phyloP scores from a whole-genome alignment of 2,329 filamentous ascomycete species.

The Apiospora malaysiana region DNA sequence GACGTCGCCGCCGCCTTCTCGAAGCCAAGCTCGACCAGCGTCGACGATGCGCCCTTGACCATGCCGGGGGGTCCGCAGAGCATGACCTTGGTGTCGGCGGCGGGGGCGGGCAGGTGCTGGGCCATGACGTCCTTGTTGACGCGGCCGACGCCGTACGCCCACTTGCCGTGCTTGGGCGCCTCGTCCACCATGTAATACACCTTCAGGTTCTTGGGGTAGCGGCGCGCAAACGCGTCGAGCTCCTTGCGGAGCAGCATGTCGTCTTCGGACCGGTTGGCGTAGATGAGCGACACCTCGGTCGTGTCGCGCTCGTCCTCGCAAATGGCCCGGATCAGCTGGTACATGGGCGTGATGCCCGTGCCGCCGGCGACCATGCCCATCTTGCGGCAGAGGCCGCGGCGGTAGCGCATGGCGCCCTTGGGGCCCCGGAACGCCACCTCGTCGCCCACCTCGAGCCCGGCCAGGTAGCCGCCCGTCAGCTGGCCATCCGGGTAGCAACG shows the following conservation, averaged over 20 bases:
- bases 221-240: slow-evolving; percentile 58
- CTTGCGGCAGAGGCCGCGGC: slow-evolving; percentile 45
- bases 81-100: slow-evolving; percentile 56
- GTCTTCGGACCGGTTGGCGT: slow-evolving; percentile 62
- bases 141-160: slow-evolving; percentile 55
- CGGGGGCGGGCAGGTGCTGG: slow-evolving; percentile 53
- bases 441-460: slow-evolving; percentile 53
- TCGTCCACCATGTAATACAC: slow-evolving; percentile 61
- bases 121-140: slow-evolving; percentile 58
- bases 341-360: slow-evolving; percentile 61
- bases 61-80: slow-evolving; percentile 67
- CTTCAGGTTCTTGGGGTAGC: slow-evolving; percentile 59
- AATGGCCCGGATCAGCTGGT: slow-evolving; percentile 67
- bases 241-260: slow-evolving; percentile 65
- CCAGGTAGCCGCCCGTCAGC: slow-evolving; percentile 56
- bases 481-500: slow-evolving; percentile 57
- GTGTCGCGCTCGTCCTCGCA: slow-evolving; percentile 64
- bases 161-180: slow-evolving; percentile 45
- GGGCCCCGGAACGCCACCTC: slow-evolving; percentile 59
- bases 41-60: slow-evolving; percentile 62
- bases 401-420: slow-evolving; percentile 62
- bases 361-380: slow-evolving; percentile 64
- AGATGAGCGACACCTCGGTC: slow-evolving; percentile 62
- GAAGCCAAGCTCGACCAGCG: slow-evolving; percentile 55
- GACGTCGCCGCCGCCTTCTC: slow-evolving; percentile 53